These are phyloP conservation scores for Scheffersomyces segobiensis DNA, from an alignment of 1,139 yeast species.

Conservation along the genomic window DNA sequence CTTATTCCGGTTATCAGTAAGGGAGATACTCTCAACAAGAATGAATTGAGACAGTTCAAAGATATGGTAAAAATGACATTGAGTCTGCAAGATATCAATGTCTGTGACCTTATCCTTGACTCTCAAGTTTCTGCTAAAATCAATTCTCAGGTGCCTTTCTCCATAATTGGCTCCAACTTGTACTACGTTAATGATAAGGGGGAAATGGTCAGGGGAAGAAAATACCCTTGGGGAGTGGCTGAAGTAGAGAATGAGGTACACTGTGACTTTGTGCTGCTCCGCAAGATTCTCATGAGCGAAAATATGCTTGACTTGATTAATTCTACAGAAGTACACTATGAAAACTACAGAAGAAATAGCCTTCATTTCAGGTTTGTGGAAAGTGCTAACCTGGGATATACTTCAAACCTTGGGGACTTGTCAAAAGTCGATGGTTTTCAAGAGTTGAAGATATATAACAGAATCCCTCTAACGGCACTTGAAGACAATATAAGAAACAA, in stretches of 20 bases:
- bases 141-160: conserved; percentile 52
- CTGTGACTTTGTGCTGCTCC: conserved; percentile 63
- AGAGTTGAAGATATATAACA: conserved; percentile 27
- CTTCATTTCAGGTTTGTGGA: conserved; percentile 38
- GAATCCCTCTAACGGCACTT: conserved; percentile 33
- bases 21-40: conserved; percentile 62
- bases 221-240: conserved; percentile 72
- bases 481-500: conserved; percentile 42
- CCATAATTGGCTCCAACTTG: conserved; percentile 56
- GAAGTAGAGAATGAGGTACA: conserved; percentile 66
- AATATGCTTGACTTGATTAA: conserved; percentile 60
- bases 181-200: conserved; percentile 31
- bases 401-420: neutral
- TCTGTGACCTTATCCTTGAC: conserved; percentile 57
- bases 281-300: conserved; percentile 50
- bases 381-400: conserved; percentile 1
- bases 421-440: conserved; percentile 18
- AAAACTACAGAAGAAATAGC: conserved; percentile 48
- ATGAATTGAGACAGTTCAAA: conserved; percentile 46
- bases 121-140: conserved; percentile 31
- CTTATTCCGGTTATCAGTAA: conserved; percentile 77
- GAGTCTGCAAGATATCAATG: conserved; percentile 47
- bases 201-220: conserved; percentile 56
- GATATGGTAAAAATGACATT: conserved; percentile 43
- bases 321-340: conserved; percentile 60